A percentile compares a stretch with the other conserved stretches of the same genome.
These are phyloP conservation scores for Pseudophaeomoniella oleicola DNA, from an alignment of 2,329 filamentous ascomycete genomes.

Conservation along the genomic window DNA sequence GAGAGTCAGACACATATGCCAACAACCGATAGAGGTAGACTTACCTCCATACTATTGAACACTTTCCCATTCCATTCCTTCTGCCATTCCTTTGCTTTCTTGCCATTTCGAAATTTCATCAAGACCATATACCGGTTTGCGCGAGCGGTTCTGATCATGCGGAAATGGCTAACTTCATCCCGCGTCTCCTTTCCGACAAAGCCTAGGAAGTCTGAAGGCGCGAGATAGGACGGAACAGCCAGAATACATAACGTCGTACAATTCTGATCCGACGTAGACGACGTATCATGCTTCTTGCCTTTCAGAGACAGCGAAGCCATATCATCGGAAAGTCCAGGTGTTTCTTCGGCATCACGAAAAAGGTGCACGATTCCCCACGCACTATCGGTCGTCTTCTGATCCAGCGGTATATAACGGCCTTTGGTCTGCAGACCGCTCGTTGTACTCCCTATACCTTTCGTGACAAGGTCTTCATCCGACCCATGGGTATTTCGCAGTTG, in stretches of 20 bases:
- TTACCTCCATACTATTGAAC: constrained; percentile 80
- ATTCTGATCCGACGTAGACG: constrained; percentile 36
- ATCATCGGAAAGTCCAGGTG: constrained; percentile 43
- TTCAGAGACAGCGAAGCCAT: constrained; percentile 17
- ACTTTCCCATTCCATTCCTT: constrained; percentile 81
- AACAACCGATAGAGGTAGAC: constrained; percentile 13
- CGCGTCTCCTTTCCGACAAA: constrained; percentile 83
- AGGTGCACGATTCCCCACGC: constrained; percentile 91
- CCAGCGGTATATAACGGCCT: constrained; percentile 59
- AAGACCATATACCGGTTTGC: constrained; percentile 90
- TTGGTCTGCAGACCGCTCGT: constrained; percentile 63
- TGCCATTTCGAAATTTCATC: constrained; percentile 74
- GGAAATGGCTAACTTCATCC: constrained; percentile 78
- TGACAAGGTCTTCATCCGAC: constrained; percentile 23
- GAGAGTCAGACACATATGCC: background rate
- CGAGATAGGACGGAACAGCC: constrained; percentile 87
- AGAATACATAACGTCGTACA: constrained; percentile 87
- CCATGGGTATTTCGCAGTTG: constrained; percentile 13
- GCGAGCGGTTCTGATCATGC: constrained; percentile 79
- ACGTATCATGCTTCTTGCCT: constrained; percentile 9
- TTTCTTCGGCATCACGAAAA: constrained; percentile 73
- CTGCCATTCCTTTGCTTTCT: constrained; percentile 65
- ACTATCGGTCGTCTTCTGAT: constrained; percentile 57
- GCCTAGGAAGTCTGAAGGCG: constrained; percentile 75
- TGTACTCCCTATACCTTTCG: constrained; percentile 35